Percentiles rank a stretch among this genome's conserved stretches.
Evolutionary conservation across 2,329 filamentous ascomycete species (phyloP).

Genomic region (Exserohilum turcica): DNA sequence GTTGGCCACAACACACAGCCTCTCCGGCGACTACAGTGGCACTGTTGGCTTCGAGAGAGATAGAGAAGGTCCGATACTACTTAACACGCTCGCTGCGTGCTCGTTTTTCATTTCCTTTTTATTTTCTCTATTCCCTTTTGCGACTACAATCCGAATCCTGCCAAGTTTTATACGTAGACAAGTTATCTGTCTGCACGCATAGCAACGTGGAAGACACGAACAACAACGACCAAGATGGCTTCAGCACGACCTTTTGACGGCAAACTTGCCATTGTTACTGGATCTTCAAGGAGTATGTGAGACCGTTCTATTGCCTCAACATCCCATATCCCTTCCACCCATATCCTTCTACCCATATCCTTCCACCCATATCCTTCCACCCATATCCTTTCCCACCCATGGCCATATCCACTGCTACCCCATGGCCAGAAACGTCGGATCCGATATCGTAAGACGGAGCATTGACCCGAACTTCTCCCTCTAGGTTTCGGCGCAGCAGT

Average conservation of each 20-base stretch:
- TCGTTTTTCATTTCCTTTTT: not conserved
- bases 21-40: not conserved
- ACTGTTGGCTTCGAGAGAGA: not conserved
- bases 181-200: no score
- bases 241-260: slow-evolving; percentile 7
- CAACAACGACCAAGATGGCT: not conserved
- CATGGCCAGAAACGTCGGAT: not conserved
- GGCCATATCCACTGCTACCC: no score
- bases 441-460: not conserved
- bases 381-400: no score
- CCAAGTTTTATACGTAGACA: not conserved
- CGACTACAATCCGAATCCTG: not conserved
- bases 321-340: no score
- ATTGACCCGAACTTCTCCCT: not conserved
- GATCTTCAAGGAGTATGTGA: slow-evolving; percentile 9
- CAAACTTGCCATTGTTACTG: slow-evolving; percentile 13
- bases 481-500: slow-evolving; percentile 13
- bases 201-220: no score
- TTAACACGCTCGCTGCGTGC: not conserved
- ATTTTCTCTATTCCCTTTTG: not conserved
- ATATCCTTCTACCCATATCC: no score
- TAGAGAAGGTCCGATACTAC: not conserved
- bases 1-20: not conserved
- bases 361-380: no score
- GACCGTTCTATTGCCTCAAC: no score